These are phyloP conservation scores for Domatiomyces globalis DNA, from an alignment of 2,329 filamentous ascomycete genomes.

Conservation along the genomic window DNA sequence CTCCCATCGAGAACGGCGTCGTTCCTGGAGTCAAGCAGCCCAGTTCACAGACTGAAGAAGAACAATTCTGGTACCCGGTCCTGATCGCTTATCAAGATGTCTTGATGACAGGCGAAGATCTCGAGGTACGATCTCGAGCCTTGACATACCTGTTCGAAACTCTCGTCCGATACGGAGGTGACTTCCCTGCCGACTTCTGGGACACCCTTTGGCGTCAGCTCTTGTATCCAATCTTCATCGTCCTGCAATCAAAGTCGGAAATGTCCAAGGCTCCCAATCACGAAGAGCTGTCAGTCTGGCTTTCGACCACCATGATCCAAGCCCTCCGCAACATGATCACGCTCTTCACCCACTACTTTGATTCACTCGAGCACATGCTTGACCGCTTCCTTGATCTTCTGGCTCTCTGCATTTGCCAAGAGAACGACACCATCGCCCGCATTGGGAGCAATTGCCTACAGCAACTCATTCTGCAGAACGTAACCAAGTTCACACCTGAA, in stretches of 20 bases:
- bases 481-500: conserved; percentile 69
- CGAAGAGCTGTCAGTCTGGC: conserved; percentile 94
- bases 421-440: conserved; percentile 94
- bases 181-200: conserved; percentile 92
- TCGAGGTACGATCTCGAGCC: conserved; percentile 79
- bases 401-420: conserved; percentile 92
- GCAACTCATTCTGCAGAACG: conserved; percentile 90
- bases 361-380: conserved; percentile 91
- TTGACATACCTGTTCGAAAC: conserved; percentile 96
- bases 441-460: conserved; percentile 98
- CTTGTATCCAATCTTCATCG: conserved; percentile 96
- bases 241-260: conserved; percentile 87
- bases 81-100: conserved; percentile 98
- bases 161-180: conserved; percentile 73
- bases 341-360: conserved; percentile 96
- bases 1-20: conserved; percentile 26
- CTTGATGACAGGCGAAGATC: conserved; percentile 94
- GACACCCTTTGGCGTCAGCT: conserved; percentile 96
- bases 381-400: conserved; percentile 92
- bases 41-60: conserved; percentile 75
- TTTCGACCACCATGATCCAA: conserved; percentile 99
- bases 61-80: conserved; percentile 97
- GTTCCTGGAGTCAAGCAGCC: conserved; percentile 47
- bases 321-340: conserved; percentile 96
- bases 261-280: conserved; percentile 92